Percentiles rank a stretch among this genome's conserved stretches.
These are phyloP conservation scores for Leccinum rimulosum DNA, from an alignment of 768 basidiomycete species.

Conservation along the genomic window DNA sequence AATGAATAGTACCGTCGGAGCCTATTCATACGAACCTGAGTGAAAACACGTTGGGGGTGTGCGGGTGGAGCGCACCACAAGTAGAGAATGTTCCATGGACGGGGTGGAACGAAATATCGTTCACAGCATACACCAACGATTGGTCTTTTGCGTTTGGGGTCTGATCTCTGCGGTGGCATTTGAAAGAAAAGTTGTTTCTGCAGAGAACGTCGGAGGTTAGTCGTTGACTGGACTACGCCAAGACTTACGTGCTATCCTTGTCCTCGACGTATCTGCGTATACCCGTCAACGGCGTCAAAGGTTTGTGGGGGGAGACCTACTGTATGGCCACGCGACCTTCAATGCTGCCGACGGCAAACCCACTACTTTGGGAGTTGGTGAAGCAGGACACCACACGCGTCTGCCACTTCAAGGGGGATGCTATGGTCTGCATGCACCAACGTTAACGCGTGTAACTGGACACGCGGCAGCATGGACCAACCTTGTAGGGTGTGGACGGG, in stretches of 20 bases:
- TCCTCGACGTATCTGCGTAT: conserved; percentile 76
- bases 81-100: conserved; percentile 84
- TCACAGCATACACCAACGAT: conserved; percentile 76
- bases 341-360: conserved; percentile 82
- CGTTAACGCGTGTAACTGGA: conserved; percentile 1
- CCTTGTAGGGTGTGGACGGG: conserved; percentile 78
- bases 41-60: conserved; percentile 19
- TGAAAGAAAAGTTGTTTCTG: conserved; percentile 86
- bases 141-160: conserved; percentile 58
- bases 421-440: conserved; percentile 53
- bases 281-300: background rate
- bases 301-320: conserved; percentile 47
- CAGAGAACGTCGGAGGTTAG: background rate
- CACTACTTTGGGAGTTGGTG: conserved; percentile 59
- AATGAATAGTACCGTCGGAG: conserved; percentile 84
- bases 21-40: conserved; percentile 39
- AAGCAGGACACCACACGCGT: conserved; percentile 85
- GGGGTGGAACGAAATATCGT: conserved; percentile 84
- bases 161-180: conserved; percentile 67
- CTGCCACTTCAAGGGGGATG: conserved; percentile 92
- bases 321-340: conserved; percentile 95
- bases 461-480: conserved; percentile 28
- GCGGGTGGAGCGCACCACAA: conserved; percentile 47
- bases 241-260: conserved; percentile 66
- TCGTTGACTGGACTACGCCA: background rate